These are phyloP conservation scores for Schizochytrium sp. DNA, from an alignment of 108 stramenopile species.

Conservation along the genomic window DNA sequence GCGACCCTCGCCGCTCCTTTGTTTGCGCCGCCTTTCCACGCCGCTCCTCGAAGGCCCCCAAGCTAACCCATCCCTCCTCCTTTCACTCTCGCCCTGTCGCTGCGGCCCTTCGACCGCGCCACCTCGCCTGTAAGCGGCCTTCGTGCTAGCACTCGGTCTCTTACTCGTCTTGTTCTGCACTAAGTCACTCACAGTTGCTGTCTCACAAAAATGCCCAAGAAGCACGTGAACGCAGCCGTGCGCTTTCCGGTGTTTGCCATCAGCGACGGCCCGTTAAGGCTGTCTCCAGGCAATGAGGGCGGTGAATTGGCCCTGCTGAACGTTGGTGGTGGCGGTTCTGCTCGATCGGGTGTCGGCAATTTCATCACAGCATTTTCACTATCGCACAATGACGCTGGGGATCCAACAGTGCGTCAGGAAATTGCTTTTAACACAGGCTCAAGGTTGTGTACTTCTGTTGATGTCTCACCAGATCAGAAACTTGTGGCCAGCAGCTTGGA, in stretches of 20 bases:
- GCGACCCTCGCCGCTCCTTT: too few species aligned
- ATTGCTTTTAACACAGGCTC: conserved; percentile 3
- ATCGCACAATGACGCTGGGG: background rate
- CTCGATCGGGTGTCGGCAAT: conserved; percentile 25
- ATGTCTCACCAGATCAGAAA: conserved; percentile 2
- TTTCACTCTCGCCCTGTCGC: too few species aligned
- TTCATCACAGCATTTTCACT: conserved; percentile 23
- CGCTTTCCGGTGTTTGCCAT: conserved; percentile 43
- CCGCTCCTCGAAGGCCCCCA: too few species aligned
- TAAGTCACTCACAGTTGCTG: too few species aligned
- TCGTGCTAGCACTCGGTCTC: too few species aligned
- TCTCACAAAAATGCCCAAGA: too few species aligned
- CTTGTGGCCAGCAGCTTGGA: conserved; percentile 26
- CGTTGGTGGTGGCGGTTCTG: conserved; percentile 43
- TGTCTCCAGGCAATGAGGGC: background rate
- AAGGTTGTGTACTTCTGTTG: background rate
- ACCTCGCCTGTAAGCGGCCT: too few species aligned
- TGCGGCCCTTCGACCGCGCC: too few species aligned
- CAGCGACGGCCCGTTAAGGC: background rate
- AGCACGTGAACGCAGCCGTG: conserved; percentile 42
- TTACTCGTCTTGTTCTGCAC: too few species aligned
- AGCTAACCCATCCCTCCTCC: too few species aligned
- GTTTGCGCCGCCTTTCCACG: too few species aligned
- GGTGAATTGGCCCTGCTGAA: background rate
- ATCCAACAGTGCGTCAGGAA: background rate